Conservation (phyloP, 139 green algal species). For the Choricystis sp. region DNA sequence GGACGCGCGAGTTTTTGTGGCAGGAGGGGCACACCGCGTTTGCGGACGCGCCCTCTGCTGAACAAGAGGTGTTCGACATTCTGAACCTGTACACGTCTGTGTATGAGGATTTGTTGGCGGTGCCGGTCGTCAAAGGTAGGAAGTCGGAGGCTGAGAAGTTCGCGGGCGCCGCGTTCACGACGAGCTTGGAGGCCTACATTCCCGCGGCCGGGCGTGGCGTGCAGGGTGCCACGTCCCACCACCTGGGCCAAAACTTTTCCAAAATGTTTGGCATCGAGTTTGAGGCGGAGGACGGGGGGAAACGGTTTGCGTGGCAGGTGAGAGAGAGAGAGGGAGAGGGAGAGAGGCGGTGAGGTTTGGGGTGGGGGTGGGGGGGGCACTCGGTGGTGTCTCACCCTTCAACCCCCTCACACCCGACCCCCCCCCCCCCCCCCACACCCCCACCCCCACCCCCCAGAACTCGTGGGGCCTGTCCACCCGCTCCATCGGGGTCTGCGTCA, state of each 20-base stretch:
- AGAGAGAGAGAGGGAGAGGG: too few species aligned
- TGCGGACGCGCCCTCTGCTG: slow-evolving; percentile 73
- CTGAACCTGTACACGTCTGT: slow-evolving; percentile 72
- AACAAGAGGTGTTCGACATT: slow-evolving; percentile 83
- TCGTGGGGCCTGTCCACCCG: slow-evolving; percentile 92
- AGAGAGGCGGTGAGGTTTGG: too few species aligned
- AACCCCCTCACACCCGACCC: too few species aligned
- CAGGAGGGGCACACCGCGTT: slow-evolving; percentile 76
- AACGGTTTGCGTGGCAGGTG: slow-evolving; percentile 69
- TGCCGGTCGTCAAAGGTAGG: slow-evolving; percentile 78
- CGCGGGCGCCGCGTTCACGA: slow-evolving; percentile 89
- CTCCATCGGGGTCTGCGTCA: slow-evolving; percentile 94
- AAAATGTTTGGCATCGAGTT: slow-evolving; percentile 65
- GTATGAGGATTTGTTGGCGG: slow-evolving; percentile 90
- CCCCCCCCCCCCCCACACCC: too few species aligned
- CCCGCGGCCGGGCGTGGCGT: slow-evolving; percentile 81
- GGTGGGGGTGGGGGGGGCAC: too few species aligned
- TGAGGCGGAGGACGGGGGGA: slow-evolving; percentile 59
- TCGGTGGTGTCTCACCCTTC: too few species aligned
- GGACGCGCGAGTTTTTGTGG: slow-evolving; percentile 87
- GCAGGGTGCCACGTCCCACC: slow-evolving; percentile 89
- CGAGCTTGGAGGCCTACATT: slow-evolving; percentile 93
- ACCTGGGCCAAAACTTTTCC: slow-evolving; percentile 96
- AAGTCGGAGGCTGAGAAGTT: slow-evolving; percentile 98
- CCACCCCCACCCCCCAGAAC: too few species aligned